Base-by-base conservation (phyloP, 352 stramenopile species). In the Vaucheria bursata region DNA sequence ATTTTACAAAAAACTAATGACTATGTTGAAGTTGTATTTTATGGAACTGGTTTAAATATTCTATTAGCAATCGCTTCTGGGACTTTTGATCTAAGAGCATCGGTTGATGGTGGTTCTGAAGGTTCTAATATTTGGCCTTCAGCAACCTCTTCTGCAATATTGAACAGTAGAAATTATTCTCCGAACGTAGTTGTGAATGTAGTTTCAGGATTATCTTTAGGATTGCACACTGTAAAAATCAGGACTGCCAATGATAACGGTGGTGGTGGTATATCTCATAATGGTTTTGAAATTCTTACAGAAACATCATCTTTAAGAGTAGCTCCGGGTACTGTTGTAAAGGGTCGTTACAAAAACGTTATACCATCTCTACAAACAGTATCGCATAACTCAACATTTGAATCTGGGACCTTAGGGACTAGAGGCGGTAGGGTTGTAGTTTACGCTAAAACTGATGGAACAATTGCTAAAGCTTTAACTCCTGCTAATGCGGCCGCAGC, bases 201-300 rank as follows among this genome's bases (percentile, higher is more conserved):
- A 59, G 25, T 25, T 59, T 59, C 45, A 59, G 45, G 45, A 18
- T 25, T 59, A 18, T 18, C 45, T 59, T 25, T 59, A 18, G 45
- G 45, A 59, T 59, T 18, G 45, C 45, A 59, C 25, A 59, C 45
- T 59, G 45, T 25, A 59, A 59, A 59, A 59, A 59, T 59, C 25
- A 59, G 45, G 25, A 59, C 18, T 59, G 45, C 45, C 18, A 59
- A 59, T 25, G 25, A 18, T 18, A 18, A 18, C 18, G 25, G 25
- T 59, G 45, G 45, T 59, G 18, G 18, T 18, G 25, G 18, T 59
- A 25, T 59, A 59, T 59, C n/a, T n/a, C n/a, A n/a, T n/a, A n/a
- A 25, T 18, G 45, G 45, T 59, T 59, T 59, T 59, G 45, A 59
- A 59, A 25, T 59, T 59, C 45, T 59, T 59, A 59, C 18, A 18